Conservation (phyloP, 2,329 filamentous ascomycete species). For the Fusarium veterinarium region DNA sequence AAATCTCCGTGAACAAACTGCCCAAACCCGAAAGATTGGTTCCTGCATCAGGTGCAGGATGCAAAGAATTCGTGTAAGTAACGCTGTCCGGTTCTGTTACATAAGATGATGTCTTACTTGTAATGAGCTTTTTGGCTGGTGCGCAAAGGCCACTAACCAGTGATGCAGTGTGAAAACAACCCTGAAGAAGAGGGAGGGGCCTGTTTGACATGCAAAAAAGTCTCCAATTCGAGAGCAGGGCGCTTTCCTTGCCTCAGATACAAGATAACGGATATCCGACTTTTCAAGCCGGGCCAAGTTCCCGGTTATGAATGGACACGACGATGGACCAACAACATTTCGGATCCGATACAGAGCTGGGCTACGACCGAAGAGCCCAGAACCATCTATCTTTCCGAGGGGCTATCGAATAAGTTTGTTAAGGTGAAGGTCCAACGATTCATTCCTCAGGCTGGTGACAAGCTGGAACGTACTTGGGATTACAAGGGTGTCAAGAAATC, state of each 20-base stretch:
- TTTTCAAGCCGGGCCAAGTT: constrained; percentile 70
- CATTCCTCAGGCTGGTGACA: constrained; percentile 66
- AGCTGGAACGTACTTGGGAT: constrained; percentile 65
- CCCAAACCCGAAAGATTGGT: constrained; percentile 67
- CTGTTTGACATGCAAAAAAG: constrained; percentile 66
- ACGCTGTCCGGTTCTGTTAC: too few species aligned
- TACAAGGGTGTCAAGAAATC: constrained; percentile 57
- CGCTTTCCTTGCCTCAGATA: constrained; percentile 69
- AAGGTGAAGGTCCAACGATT: constrained; percentile 65
- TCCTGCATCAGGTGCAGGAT: constrained; percentile 71
- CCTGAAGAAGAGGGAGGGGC: constrained; percentile 58
- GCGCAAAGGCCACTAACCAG: constrained; percentile 11
- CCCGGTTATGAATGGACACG: constrained; percentile 69
- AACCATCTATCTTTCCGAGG: constrained; percentile 64
- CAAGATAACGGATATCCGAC: constrained; percentile 68
- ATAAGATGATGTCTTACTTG: background rate
- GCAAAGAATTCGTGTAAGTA: constrained; percentile 70
- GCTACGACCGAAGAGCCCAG: constrained; percentile 62
- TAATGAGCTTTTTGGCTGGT: background rate
- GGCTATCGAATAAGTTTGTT: constrained; percentile 62
- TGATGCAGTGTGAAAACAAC: constrained; percentile 64
- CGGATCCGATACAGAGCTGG: constrained; percentile 68
- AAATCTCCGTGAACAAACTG: constrained; percentile 64
- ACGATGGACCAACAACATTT: constrained; percentile 66
- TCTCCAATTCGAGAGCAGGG: constrained; percentile 61